Evolutionary conservation across 306 rosid species (phyloP), one percentile per base, ranked within the genome.

Genomic region (Medicago arabica): DNA sequence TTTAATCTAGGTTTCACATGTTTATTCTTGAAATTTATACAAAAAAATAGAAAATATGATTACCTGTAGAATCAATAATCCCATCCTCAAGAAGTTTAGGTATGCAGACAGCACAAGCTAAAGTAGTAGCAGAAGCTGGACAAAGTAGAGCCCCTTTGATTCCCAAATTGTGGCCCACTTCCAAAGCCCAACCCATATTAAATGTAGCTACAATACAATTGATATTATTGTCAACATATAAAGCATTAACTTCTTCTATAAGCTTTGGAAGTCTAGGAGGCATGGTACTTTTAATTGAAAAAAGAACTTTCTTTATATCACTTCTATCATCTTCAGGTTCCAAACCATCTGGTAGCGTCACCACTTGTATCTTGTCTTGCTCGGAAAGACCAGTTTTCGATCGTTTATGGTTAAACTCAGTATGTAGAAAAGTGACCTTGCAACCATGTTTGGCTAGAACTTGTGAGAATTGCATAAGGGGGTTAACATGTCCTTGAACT

Each of bases 281-380:
- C 89, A 82, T 55, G 0, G 82, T 80, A 11, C 17, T 67, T 5
- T 62, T 71, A 0, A 76, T 21, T 18, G 85, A 76, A 0, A 5
- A 0, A 5, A 55, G 0, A 10, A 82, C n/a, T 53, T 66, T 77
- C 2, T 0, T 7, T 0, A 0, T 1, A 12, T 82, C 82, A 31
- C 25, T 80, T 78, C 85, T 80, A 58, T 77, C 88, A 65, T 80
- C 82, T 18, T 39, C 74, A 72, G 84, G 81, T 16, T 25, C 81
- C 72, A 87, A 64, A 5, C 87, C 69, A 75, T 87, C 91, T 31
- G 91, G 80, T 23, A 85, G 79, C 5, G 88, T 67, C 7, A 75
- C 85, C 19, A 75, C 58, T 9, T 62, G 38, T 15, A 87, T 82
- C 1, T 34, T 44, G 50, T 51, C 47, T 25, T 9, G 60, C 3